Evolutionary conservation across 352 stramenopile species (phyloP).

Genomic region (Halophytophthora batemanensis): DNA sequence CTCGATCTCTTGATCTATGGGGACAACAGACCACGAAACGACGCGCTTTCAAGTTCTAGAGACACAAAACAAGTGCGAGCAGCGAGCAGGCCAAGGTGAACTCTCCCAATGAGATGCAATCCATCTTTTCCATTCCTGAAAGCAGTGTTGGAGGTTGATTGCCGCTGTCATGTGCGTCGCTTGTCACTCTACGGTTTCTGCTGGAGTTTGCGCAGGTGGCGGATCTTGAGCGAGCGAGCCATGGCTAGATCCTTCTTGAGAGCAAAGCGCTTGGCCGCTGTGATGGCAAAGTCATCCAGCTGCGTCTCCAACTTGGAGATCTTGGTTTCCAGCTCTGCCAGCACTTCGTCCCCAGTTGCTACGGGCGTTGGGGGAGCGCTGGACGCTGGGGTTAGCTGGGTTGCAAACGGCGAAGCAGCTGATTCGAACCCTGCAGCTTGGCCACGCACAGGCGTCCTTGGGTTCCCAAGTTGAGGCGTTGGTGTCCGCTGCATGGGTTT

Average conservation of each 20-base stretch:
- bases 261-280: conserved; percentile 60
- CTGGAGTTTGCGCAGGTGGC: conserved; percentile 42
- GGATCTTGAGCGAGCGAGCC: conserved; percentile 64
- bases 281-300: conserved; percentile 68
- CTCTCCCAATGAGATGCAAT: no score
- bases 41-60: neutral
- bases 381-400: conserved; percentile 5
- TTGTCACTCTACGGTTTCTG: conserved; percentile 17
- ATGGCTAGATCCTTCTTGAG: conserved; percentile 83
- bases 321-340: conserved; percentile 39
- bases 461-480: conserved; percentile 1
- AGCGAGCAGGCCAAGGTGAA: no score
- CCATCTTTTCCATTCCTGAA: no score
- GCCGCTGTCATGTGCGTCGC: no score
- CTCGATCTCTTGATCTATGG: neutral
- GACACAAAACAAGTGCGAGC: no score
- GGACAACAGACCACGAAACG: conserved; percentile 11
- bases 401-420: conserved; percentile 7
- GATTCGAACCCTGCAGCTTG: neutral
- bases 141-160: no score
- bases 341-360: conserved; percentile 19
- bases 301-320: conserved; percentile 47
- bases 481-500: conserved; percentile 11
- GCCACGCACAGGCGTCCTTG: neutral
- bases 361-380: neutral